These are phyloP conservation scores for Astrocystis sublimbata DNA, from an alignment of 495 filamentous ascomycete species.

Conservation along the genomic window DNA sequence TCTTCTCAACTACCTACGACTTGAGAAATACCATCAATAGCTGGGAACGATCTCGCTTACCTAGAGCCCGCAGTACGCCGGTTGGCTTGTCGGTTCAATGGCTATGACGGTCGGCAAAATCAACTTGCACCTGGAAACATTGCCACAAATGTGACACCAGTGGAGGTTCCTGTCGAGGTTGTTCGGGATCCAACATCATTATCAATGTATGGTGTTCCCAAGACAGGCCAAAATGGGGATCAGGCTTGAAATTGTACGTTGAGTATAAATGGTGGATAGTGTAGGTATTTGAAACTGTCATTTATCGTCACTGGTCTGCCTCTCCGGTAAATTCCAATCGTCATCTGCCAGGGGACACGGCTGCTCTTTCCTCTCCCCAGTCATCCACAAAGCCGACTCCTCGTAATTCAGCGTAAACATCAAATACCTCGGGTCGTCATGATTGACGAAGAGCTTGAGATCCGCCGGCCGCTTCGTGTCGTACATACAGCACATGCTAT, in stretches of 20 bases:
- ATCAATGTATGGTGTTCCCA: neutral
- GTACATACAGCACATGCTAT: conserved; percentile 5
- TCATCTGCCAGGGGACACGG: neutral
- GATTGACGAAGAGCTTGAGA: conserved; percentile 6
- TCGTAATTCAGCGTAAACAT: neutral
- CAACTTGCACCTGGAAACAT: neutral
- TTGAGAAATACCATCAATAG: too few relatives aligned
- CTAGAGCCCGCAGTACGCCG: too few relatives aligned
- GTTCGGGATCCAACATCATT: neutral
- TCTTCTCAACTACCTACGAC: too few relatives aligned
- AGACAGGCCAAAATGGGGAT: neutral
- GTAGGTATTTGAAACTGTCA: neutral
- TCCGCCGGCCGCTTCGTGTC: conserved; percentile 3
- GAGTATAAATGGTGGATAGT: neutral
- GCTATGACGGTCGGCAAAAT: neutral
- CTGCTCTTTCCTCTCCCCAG: neutral
- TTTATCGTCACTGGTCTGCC: neutral
- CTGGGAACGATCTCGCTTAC: too few relatives aligned
- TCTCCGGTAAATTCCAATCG: neutral
- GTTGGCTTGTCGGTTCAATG: too few relatives aligned
- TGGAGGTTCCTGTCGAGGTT: neutral
- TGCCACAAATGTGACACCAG: neutral
- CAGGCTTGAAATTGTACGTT: neutral
- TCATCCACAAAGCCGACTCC: neutral
- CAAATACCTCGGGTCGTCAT: neutral